These are phyloP conservation scores for Penicillium steckii DNA, from an alignment of 495 filamentous ascomycete species.

Conservation along the genomic window DNA sequence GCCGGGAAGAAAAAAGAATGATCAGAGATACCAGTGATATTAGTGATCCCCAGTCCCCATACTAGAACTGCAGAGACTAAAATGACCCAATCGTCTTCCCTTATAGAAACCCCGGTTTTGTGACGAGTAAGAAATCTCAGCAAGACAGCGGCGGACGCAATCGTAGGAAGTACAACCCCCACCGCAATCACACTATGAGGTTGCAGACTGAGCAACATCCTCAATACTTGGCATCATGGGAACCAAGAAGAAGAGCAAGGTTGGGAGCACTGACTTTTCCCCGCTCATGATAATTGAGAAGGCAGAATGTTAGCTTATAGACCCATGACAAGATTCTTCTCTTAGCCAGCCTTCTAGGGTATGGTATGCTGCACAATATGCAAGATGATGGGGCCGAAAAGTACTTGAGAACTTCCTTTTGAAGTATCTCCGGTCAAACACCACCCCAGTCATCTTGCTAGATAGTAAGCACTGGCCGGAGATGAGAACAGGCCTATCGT, in stretches of 20 bases:
- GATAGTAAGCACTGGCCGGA: neutral
- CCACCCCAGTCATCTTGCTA: neutral
- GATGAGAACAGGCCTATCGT: neutral
- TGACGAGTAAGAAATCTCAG: constrained; percentile 1
- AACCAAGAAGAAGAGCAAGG: neutral
- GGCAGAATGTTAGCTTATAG: neutral
- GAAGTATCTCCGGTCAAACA: neutral
- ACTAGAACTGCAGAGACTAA: constrained; percentile 3
- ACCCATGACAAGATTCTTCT: neutral
- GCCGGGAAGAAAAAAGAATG: neutral
- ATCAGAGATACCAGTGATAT: constrained; percentile 3
- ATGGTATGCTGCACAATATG: neutral
- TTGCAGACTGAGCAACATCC: constrained; percentile 5
- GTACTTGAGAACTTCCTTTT: neutral
- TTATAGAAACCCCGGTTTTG: neutral
- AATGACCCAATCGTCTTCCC: constrained; percentile 6
- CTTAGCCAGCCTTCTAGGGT: neutral
- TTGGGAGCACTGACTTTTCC: too few relatives aligned
- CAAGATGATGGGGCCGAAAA: neutral
- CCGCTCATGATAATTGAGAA: neutral
- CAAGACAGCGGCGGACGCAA: neutral
- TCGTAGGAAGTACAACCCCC: constrained; percentile 3
- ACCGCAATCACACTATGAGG: constrained; percentile 6
- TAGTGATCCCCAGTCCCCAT: constrained; percentile 7
- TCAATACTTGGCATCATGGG: neutral